Base-by-base conservation (phyloP, 2,329 filamentous ascomycete species). In the Cladosporium sp. region DNA sequence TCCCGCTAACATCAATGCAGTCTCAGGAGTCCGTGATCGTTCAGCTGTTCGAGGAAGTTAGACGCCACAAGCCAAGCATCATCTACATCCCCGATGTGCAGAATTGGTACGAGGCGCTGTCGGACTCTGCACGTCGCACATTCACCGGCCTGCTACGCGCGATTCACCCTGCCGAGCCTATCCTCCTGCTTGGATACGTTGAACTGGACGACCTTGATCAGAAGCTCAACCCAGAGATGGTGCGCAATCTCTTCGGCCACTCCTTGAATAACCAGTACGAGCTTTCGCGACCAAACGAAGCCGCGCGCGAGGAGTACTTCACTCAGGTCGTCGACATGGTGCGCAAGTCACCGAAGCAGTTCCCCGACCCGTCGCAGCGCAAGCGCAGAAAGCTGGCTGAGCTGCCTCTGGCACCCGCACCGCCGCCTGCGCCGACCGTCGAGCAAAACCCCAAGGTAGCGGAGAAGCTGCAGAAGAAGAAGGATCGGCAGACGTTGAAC, bases 71-170 rank as follows among this genome's bases (percentile, higher is more conserved):
- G 68, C 93, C 93, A 0, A 95, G 90, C 67, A 89, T 97, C 35
- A 93, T 98, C 48, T 97, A 91, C 70, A 87, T 98, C 41, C 92
- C 93, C 2, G 86, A 90, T 60, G 82, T 97, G 45, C 87, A 95
- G 60, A 80, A 85, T 7, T 98, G 93, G 93, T 92, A 89, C 66
- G 72, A 80, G 10, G 84, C 87, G 0, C 74, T 89, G 37, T 82
- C 85, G 2, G 72, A 74, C 10, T 66, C 76, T 11, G 80, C 82
- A 4, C 82, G 95, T 52, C 84, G 85, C 33, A 93, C 89, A 0
- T 96, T 98, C 69, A 77, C 85, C 55, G 85, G 87, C 8, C 83
- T 97, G 68, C 72, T 98, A 34, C 82, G 84, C 59, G 86, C 86
- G 2, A 83, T 98, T 46, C 81, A 87, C n/a, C 86, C 93, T 0